Evolutionary conservation across 495 filamentous ascomycete genomes (phyloP).

Genomic region (Podospora anserina): DNA sequence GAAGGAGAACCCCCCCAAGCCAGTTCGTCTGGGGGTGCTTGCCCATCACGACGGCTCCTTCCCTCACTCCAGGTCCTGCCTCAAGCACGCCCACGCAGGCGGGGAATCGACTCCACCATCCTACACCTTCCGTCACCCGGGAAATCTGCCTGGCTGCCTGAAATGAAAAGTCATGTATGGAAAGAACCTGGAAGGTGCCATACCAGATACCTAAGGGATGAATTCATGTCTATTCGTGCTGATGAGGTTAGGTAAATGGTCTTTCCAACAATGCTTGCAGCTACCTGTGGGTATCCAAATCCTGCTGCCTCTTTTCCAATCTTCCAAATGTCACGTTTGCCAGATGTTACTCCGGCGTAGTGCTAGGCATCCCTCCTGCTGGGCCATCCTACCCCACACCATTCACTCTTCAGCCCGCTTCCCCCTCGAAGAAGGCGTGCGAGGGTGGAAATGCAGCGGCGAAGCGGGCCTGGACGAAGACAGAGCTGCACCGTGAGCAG

Average conservation of each 20-base stretch:
- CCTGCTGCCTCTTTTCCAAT: too few species aligned
- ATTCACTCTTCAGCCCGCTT: conserved; percentile 41
- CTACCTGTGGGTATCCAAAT: too few species aligned
- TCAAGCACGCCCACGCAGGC: neutral
- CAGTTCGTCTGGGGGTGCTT: neutral
- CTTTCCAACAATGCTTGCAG: too few species aligned
- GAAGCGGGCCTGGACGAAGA: conserved; percentile 67
- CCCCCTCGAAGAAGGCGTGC: conserved; percentile 42
- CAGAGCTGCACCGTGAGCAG: conserved; percentile 50
- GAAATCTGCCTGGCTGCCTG: neutral
- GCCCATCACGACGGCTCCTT: neutral
- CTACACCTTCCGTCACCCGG: neutral
- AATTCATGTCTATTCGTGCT: too few species aligned
- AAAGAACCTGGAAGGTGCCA: too few species aligned
- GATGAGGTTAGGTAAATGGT: too few species aligned
- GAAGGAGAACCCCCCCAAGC: neutral
- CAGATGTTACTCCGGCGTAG: too few species aligned
- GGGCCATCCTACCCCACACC: neutral
- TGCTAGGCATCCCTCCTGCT: too few species aligned
- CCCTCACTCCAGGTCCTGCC: neutral
- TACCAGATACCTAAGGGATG: too few species aligned
- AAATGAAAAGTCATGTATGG: too few species aligned
- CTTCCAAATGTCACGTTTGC: neutral
- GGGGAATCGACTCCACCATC: neutral
- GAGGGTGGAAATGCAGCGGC: conserved; percentile 53